Conservation (phyloP, 2,329 filamentous ascomycete species). For the Parastagonospora nodorum region DNA sequence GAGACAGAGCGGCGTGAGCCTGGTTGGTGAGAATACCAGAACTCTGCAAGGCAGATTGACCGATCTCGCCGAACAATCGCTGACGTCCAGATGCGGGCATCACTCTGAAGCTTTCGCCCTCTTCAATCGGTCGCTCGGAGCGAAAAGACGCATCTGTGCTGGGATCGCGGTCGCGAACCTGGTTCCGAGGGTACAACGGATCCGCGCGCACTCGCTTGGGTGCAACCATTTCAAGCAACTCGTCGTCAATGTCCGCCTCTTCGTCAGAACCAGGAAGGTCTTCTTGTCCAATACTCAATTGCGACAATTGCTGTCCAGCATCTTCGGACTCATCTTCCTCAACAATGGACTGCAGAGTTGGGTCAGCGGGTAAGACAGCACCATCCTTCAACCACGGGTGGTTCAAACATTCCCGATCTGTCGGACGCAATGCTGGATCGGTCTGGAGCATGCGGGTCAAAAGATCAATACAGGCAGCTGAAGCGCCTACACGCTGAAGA, state of each 20-base stretch:
- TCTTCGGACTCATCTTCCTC: slow-evolving; percentile 66
- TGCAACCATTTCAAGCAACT: slow-evolving; percentile 41
- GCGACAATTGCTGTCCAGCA: slow-evolving; percentile 46
- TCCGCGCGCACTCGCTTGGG: slow-evolving; percentile 53
- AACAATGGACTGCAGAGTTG: slow-evolving; percentile 47
- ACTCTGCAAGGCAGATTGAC: slow-evolving; percentile 58
- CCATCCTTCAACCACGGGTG: slow-evolving; percentile 75
- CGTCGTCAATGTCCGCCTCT: slow-evolving; percentile 38
- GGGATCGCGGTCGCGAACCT: slow-evolving; percentile 45
- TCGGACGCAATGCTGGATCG: slow-evolving; percentile 78
- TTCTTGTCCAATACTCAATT: slow-evolving; percentile 58
- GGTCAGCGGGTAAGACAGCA: slow-evolving; percentile 43
- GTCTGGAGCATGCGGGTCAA: slow-evolving; percentile 78
- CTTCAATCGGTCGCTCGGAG: slow-evolving; percentile 34
- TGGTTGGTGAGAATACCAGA: slow-evolving; percentile 53
- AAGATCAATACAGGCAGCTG: slow-evolving; percentile 72
- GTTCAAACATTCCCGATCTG: slow-evolving; percentile 69
- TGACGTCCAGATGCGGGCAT: slow-evolving; percentile 30
- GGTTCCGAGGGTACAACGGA: slow-evolving; percentile 44
- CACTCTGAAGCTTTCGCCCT: slow-evolving; percentile 35
- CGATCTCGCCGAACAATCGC: slow-evolving; percentile 67
- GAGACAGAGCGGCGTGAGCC: slow-evolving; percentile 36
- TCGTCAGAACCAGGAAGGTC: slow-evolving; percentile 34
- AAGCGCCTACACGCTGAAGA: slow-evolving; percentile 64
- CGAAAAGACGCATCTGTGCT: slow-evolving; percentile 47